Conservation (phyloP, 495 filamentous ascomycete genomes). For the Pseudomonodictys pantanalensis region DNA sequence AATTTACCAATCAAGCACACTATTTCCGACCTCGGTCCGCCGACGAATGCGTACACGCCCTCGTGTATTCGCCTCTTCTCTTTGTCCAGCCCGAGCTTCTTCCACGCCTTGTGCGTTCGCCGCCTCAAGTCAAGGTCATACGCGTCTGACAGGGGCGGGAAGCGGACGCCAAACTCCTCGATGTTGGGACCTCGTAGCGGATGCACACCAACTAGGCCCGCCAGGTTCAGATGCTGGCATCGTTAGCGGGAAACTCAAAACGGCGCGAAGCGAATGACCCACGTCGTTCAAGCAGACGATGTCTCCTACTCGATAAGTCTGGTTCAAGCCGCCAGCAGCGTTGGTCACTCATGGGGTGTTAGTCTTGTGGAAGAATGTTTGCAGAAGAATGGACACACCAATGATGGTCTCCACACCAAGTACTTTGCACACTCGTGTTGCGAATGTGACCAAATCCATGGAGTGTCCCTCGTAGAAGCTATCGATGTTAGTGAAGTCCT, state of each 20-base stretch:
- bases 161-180: slow-evolving; percentile 66
- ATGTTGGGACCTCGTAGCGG: slow-evolving; percentile 70
- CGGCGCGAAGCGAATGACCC: slow-evolving; percentile 21
- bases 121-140: slow-evolving; percentile 69
- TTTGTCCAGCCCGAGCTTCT: slow-evolving; percentile 44
- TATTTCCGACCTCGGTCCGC: slow-evolving; percentile 61
- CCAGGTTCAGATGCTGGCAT: slow-evolving; percentile 62
- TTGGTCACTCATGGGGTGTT: slow-evolving; percentile 59
- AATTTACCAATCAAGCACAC: neutral
- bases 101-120: slow-evolving; percentile 60
- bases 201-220: slow-evolving; percentile 66
- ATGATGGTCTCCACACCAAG: slow-evolving; percentile 65
- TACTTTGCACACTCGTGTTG: slow-evolving; percentile 66
- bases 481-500: slow-evolving; percentile 10
- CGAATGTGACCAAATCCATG: slow-evolving; percentile 66
- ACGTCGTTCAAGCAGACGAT: slow-evolving; percentile 72
- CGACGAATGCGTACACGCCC: slow-evolving; percentile 72
- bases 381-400: slow-evolving; percentile 40
- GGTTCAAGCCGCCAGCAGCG: slow-evolving; percentile 71
- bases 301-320: slow-evolving; percentile 67
- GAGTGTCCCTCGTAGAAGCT: slow-evolving; percentile 79
- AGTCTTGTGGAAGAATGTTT: neutral
- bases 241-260: neutral
- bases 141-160: slow-evolving; percentile 71
- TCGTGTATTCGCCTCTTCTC: slow-evolving; percentile 59